Evolutionary conservation across 805 yeast genomes (phyloP).

Genomic region (Debaryomyces castellii): DNA sequence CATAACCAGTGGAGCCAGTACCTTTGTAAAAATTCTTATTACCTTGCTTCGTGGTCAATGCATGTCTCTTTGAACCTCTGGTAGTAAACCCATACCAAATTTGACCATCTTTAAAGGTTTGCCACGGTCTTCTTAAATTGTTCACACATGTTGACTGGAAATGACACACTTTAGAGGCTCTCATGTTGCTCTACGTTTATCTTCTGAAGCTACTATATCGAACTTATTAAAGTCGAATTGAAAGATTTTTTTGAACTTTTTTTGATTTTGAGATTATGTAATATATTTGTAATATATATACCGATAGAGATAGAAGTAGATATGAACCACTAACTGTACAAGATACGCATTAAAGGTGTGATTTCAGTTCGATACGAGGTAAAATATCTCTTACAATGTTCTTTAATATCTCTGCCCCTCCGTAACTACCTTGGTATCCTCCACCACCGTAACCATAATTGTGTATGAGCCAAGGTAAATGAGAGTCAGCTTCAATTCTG

Average conservation of each 20-base stretch:
- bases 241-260: neutral
- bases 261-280: constrained; percentile 2
- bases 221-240: constrained; percentile 2
- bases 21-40: constrained; percentile 95
- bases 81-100: constrained; percentile 79
- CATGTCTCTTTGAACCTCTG: constrained; percentile 77
- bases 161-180: constrained; percentile 42
- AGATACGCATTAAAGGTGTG: neutral
- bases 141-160: constrained; percentile 48
- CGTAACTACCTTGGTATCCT: constrained; percentile 74
- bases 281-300: neutral
- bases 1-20: constrained; percentile 92
- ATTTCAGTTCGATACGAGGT: neutral
- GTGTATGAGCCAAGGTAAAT: constrained; percentile 47
- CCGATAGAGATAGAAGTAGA: no score
- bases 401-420: constrained; percentile 43
- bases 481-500: constrained; percentile 31
- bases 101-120: constrained; percentile 77
- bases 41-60: constrained; percentile 90
- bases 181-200: constrained; percentile 36
- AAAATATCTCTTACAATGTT: constrained; percentile 23
- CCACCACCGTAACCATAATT: constrained; percentile 75
- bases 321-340: no score
- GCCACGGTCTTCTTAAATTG: constrained; percentile 83
- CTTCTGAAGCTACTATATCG: neutral